These are phyloP conservation scores for Maudiozyma humilis DNA, from an alignment of 1,139 yeast species.

Conservation along the genomic window DNA sequence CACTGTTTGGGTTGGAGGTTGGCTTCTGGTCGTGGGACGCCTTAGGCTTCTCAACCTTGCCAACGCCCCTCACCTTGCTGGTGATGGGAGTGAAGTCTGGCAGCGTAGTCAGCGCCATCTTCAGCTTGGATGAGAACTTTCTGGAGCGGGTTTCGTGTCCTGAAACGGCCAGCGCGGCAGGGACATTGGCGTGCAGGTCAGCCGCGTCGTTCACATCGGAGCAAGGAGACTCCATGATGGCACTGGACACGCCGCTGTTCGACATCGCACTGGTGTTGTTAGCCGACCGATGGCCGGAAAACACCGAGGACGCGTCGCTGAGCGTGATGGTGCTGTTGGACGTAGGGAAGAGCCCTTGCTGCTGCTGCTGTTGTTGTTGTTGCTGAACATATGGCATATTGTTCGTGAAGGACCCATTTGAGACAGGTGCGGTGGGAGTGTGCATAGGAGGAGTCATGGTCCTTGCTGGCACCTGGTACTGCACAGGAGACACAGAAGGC, in stretches of 20 bases:
- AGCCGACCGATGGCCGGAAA: slow-evolving; percentile 1
- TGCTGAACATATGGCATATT: neutral
- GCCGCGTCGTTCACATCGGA: slow-evolving; percentile 1
- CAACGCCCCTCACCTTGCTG: slow-evolving; percentile 6
- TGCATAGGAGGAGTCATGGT: slow-evolving; percentile 1
- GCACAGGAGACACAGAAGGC: slow-evolving; percentile 1
- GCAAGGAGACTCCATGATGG: slow-evolving; percentile 1
- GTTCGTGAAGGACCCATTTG: neutral
- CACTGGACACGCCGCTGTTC: neutral
- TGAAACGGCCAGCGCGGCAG: neutral
- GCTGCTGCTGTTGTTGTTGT: neutral
- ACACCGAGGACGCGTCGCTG: slow-evolving; percentile 11
- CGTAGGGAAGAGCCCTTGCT: neutral
- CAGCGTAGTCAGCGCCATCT: slow-evolving; percentile 14
- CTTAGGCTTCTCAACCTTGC: slow-evolving; percentile 11
- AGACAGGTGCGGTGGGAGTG: neutral
- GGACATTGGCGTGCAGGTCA: neutral
- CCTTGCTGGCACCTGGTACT: neutral
- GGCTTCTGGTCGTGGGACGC: slow-evolving; percentile 12
- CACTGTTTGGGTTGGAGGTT: slow-evolving; percentile 16
- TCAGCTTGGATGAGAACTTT: slow-evolving; percentile 10
- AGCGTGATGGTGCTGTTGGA: slow-evolving; percentile 10
- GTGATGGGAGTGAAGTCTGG: slow-evolving; percentile 13
- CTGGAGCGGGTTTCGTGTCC: neutral
- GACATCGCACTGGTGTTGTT: neutral